Conservation (phyloP, 805 yeast species). For the Suhomyces canberraensis region DNA sequence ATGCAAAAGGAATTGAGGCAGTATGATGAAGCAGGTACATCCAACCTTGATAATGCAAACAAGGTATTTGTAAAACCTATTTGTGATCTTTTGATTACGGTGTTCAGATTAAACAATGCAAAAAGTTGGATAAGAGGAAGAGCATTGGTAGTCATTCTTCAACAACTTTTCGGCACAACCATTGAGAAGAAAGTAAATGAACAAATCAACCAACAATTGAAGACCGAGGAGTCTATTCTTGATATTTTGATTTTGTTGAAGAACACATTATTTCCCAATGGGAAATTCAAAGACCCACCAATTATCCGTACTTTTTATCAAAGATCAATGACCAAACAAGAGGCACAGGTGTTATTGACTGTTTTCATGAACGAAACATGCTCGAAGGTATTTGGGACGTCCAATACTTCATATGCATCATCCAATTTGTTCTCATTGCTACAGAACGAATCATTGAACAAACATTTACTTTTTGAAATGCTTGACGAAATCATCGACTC, state of each 20-base stretch:
- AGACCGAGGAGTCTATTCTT: conserved; percentile 46
- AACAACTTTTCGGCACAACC: conserved; percentile 83
- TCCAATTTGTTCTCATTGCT: conserved; percentile 57
- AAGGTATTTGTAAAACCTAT: conserved; percentile 74
- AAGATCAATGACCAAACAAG: conserved; percentile 50
- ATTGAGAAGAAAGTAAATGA: conserved; percentile 67
- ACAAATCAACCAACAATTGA: conserved; percentile 31
- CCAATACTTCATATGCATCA: conserved; percentile 63
- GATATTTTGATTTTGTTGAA: conserved; percentile 26
- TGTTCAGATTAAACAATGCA: conserved; percentile 64
- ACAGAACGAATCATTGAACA: conserved; percentile 70
- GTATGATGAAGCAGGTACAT: conserved; percentile 39
- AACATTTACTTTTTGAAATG: conserved; percentile 56
- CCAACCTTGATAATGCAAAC: background rate
- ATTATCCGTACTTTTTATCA: conserved; percentile 49
- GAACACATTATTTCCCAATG: conserved; percentile 40
- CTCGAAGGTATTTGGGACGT: conserved; percentile 69
- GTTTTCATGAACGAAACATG: conserved; percentile 60
- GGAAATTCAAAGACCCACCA: conserved; percentile 47
- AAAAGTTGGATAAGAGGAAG: conserved; percentile 82
- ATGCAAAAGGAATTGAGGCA: conserved; percentile 54
- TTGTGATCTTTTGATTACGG: conserved; percentile 66
- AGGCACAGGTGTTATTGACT: conserved; percentile 55
- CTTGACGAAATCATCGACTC: conserved; percentile 56
- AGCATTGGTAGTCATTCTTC: conserved; percentile 75